Evolutionary conservation across 2,329 filamentous ascomycete genomes (phyloP), one percentile per base, ranked within the genome.

Genomic region (Cryphonectria japonica): DNA sequence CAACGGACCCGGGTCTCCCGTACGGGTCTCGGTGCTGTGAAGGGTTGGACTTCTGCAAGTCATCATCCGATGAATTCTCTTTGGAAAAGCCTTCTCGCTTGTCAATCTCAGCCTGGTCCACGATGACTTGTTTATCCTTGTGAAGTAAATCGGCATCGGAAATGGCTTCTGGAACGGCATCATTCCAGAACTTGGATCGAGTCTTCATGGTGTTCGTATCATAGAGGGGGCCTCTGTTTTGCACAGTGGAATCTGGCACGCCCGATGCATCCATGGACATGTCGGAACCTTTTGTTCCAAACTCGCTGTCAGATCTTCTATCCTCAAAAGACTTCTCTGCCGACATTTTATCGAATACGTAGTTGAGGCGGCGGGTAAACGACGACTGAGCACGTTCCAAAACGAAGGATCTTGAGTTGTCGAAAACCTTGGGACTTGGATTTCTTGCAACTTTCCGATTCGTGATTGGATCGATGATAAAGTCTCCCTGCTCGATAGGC

Each of bases 391-490:
- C 81, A 1, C 77, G 72, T 68, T 79, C 79, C 74, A 78, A 80
- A 26, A 26, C 26, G 26, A 26, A 26, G 26, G 26, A 26, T 26
- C 26, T 26, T 26, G 26, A 26, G 26, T 26, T 26, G 26, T 26
- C 26, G 26, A 26, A 26, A 26, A 26, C 26, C 26, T 26, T 26
- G 26, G 26, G 26, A 32, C 74, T 66, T 1, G 75, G 73, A 26
- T 71, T 71, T 71, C 76, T 82, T 26, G 76, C 71, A 3, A 87
- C 81, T 72, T 83, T 87, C 46, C 86, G 83, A 73, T 89, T 89
- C 22, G 87, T 88, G 71, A 90, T 88, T 3, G 88, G 87, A 70
- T 90, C 87, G 60, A 90, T 88, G 29, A 82, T 77, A 64, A 82
- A 85, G 11, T 82, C 81, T 1, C 75, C 62, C 4, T 75, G 73